Conservation (phyloP, 106 monocot species). For the Allium fistulosum region DNA sequence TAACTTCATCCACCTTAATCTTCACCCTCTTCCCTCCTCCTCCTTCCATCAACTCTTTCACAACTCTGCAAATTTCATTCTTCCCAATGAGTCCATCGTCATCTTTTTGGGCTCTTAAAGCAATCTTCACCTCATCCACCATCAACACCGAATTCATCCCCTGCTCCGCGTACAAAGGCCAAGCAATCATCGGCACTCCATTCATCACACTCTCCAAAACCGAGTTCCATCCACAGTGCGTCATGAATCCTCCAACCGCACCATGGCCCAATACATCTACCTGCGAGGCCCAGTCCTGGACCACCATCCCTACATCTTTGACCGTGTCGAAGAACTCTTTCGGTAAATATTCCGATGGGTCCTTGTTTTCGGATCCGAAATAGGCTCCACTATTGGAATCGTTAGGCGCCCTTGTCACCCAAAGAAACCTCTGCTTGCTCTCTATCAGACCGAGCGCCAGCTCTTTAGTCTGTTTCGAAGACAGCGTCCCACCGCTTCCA, state of each 20-base stretch:
- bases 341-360: slow-evolving; percentile 28
- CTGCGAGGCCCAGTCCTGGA: slow-evolving; percentile 61
- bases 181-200: slow-evolving; percentile 72
- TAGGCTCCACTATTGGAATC: slow-evolving; percentile 4
- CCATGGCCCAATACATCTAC: slow-evolving; percentile 32
- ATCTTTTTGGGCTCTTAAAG: slow-evolving; percentile 14
- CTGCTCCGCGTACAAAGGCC: slow-evolving; percentile 85
- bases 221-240: slow-evolving; percentile 85
- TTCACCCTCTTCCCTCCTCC: slow-evolving; percentile 33
- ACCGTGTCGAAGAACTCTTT: slow-evolving; percentile 55
- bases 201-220: slow-evolving; percentile 39
- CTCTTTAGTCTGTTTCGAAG: slow-evolving; percentile 30
- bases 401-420: slow-evolving; percentile 36
- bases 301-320: slow-evolving; percentile 27
- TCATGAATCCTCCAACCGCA: slow-evolving; percentile 49
- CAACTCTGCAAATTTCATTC: slow-evolving; percentile 35
- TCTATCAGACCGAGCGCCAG: slow-evolving; percentile 46
- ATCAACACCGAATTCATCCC: slow-evolving; percentile 63
- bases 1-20: slow-evolving; percentile 15
- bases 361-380: slow-evolving; percentile 5
- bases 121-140: slow-evolving; percentile 28
- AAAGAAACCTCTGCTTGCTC: slow-evolving; percentile 45
- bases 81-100: slow-evolving; percentile 22
- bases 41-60: slow-evolving; percentile 46
- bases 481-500: slow-evolving; percentile 54